Evolutionary conservation across 2,329 filamentous ascomycete genomes (phyloP).

Genomic region (Ceratocystis cacaofunesta): DNA sequence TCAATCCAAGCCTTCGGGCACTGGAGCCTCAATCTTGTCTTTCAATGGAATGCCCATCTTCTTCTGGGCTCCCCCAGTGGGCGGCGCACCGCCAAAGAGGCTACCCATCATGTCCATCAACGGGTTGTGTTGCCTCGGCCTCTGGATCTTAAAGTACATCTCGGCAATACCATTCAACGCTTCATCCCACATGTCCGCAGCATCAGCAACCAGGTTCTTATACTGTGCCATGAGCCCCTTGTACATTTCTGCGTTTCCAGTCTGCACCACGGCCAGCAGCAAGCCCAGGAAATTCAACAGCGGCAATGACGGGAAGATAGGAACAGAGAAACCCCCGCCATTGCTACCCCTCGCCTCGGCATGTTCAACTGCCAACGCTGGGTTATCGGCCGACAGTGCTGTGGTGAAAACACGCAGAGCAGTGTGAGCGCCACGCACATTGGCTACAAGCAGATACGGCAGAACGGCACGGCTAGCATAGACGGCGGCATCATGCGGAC

Average conservation of each 20-base stretch:
- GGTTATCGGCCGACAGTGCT: constrained; percentile 28
- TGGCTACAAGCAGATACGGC: constrained; percentile 80
- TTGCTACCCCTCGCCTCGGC: constrained; percentile 42
- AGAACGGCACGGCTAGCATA: constrained; percentile 79
- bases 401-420: constrained; percentile 52
- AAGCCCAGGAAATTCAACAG: constrained; percentile 87
- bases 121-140: constrained; percentile 79
- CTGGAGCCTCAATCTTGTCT: constrained; percentile 34
- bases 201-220: constrained; percentile 59
- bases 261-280: constrained; percentile 68
- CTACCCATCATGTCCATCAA: constrained; percentile 97
- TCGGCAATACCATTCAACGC: constrained; percentile 77
- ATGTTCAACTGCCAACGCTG: constrained; percentile 57
- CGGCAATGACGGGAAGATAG: constrained; percentile 81
- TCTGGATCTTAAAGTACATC: constrained; percentile 89
- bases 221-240: constrained; percentile 74
- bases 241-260: constrained; percentile 64
- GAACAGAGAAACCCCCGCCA: constrained; percentile 48
- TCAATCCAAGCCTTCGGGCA: constrained; percentile 46
- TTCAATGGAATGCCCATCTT: constrained; percentile 29
- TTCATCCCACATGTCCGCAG: constrained; percentile 57
- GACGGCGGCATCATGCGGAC: constrained; percentile 70
- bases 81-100: constrained; percentile 58
- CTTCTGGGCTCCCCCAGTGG: constrained; percentile 22
- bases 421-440: constrained; percentile 75